These are phyloP conservation scores for Hypoxylon intermedium DNA, from an alignment of 495 filamentous ascomycete genomes.

Conservation along the genomic window DNA sequence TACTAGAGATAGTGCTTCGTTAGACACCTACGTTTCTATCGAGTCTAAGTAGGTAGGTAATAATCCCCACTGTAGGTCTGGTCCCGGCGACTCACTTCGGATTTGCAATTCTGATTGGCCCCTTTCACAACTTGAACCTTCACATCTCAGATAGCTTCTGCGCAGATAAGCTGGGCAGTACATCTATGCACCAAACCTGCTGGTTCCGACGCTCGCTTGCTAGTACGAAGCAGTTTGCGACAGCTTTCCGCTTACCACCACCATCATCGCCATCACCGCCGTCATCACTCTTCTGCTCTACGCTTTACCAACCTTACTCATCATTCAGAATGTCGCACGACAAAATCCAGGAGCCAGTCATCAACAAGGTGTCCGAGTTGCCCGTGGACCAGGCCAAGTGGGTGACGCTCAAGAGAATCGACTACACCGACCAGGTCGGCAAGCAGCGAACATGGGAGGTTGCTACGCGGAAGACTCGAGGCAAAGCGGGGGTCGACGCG, in stretches of 20 bases:
- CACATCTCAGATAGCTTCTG: no score
- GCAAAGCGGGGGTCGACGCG: constrained; percentile 58
- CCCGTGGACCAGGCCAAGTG: constrained; percentile 56
- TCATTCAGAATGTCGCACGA: constrained; percentile 28
- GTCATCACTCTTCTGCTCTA: neutral
- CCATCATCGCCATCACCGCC: neutral
- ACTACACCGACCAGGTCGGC: constrained; percentile 60
- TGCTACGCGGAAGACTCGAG: constrained; percentile 60
- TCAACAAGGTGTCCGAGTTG: constrained; percentile 54
- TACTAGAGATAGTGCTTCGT: no score
- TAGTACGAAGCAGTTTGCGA: neutral
- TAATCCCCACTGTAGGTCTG: no score
- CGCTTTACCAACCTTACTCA: neutral
- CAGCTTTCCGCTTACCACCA: neutral
- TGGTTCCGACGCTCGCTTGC: no score
- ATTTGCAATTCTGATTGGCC: no score
- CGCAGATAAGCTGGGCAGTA: no score
- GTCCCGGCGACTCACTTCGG: no score
- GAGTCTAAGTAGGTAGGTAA: no score
- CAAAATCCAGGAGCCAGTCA: constrained; percentile 55
- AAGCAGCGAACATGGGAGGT: constrained; percentile 61
- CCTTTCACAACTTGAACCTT: no score
- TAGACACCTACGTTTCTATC: no score
- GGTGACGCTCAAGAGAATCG: constrained; percentile 58
- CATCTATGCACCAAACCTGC: neutral